A percentile compares a stretch with the other conserved stretches of the same genome.
phyloP scores from a whole-genome alignment of 768 basidiomycete species.

The Leccinum subtestaceum region DNA sequence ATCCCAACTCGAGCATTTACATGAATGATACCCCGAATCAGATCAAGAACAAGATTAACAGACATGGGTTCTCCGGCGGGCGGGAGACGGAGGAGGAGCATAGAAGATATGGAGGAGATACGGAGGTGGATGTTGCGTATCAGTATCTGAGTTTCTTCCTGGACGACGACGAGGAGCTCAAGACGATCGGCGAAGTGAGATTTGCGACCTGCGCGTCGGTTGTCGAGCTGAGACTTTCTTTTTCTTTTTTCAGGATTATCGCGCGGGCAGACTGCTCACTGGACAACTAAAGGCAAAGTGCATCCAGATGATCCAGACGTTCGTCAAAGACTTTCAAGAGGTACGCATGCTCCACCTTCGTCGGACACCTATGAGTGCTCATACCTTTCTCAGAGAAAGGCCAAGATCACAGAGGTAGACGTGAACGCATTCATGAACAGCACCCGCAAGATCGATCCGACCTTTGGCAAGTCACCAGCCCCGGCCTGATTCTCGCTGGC shows the following conservation, averaged over 20 bases:
- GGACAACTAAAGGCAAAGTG: slow-evolving; percentile 90
- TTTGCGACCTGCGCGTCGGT: not conserved
- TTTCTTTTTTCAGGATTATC: slow-evolving; percentile 69
- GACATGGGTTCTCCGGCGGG: slow-evolving; percentile 95
- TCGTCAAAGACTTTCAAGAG: slow-evolving; percentile 85
- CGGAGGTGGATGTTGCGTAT: slow-evolving; percentile 93
- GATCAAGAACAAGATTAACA: slow-evolving; percentile 97
- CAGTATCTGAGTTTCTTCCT: slow-evolving; percentile 95
- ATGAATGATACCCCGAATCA: slow-evolving; percentile 92
- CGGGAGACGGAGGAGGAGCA: slow-evolving; percentile 96
- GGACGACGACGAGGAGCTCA: slow-evolving; percentile 90
- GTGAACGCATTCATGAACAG: slow-evolving; percentile 79
- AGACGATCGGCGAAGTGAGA: slow-evolving; percentile 65
- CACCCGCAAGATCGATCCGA: slow-evolving; percentile 68
- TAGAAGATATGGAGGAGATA: slow-evolving; percentile 79
- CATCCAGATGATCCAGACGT: slow-evolving; percentile 76
- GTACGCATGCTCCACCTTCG: slow-evolving; percentile 34
- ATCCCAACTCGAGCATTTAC: slow-evolving; percentile 89
- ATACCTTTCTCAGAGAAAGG: slow-evolving; percentile 56
- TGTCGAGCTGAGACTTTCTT: not conserved
- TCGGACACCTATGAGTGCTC: not conserved
- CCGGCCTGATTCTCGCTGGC: not conserved
- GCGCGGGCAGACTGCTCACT: slow-evolving; percentile 81
- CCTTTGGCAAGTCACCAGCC: slow-evolving; percentile 37
- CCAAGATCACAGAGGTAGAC: slow-evolving; percentile 75